Conservation (phyloP, 345 rosid genomes). For the Anastatica hierochuntica region DNA sequence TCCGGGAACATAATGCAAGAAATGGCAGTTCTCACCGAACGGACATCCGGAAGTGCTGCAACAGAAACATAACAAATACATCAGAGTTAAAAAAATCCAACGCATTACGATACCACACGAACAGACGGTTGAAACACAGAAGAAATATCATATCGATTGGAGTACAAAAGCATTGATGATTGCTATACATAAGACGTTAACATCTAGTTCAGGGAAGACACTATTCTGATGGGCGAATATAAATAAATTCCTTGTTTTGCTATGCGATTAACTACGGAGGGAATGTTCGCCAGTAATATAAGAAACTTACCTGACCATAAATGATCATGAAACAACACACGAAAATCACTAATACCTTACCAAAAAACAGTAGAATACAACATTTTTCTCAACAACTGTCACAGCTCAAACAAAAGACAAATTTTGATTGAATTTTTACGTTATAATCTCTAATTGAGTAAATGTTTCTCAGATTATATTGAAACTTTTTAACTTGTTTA, state of each 20-base stretch:
- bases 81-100: slow-evolving; percentile 14
- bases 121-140: neutral
- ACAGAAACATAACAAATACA: neutral
- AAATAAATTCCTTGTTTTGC: too few relatives aligned
- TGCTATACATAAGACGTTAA: too few relatives aligned
- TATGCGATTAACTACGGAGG: too few relatives aligned
- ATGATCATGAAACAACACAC: slow-evolving; percentile 6
- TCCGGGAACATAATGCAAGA: slow-evolving; percentile 93
- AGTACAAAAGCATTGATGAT: too few relatives aligned
- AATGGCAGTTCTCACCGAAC: slow-evolving; percentile 95
- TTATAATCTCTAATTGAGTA: neutral
- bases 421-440: neutral
- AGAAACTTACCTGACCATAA: neutral
- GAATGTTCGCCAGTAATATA: too few relatives aligned
- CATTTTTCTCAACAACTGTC: too few relatives aligned
- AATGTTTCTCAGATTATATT: neutral
- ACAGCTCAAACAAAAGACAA: slow-evolving; percentile 8
- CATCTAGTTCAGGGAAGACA: too few relatives aligned
- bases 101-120: neutral
- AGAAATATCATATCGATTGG: neutral
- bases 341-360: slow-evolving; percentile 3
- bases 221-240: too few relatives aligned
- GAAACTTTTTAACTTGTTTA: neutral
- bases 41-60: slow-evolving; percentile 96
- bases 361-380: slow-evolving; percentile 13